Base-by-base conservation (phyloP, 768 basidiomycete genomes). In the Fistulinella prunicolor region DNA sequence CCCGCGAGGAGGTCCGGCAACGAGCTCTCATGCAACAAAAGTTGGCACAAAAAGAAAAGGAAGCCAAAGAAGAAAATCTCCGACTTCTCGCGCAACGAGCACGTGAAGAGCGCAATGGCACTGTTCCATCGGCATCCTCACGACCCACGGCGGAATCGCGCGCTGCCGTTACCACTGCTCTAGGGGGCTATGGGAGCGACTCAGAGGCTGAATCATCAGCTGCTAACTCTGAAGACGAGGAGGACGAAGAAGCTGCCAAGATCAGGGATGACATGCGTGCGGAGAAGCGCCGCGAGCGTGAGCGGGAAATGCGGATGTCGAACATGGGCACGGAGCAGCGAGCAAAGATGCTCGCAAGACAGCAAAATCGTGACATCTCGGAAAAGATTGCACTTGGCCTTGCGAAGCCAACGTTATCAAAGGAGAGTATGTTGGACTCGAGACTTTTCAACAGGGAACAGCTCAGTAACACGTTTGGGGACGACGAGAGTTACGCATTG, bases 321-420 rank as follows among this genome's bases (percentile, higher is more conserved):
- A 96, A 98, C 63, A 99, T 99, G 96, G 96, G 96, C 21, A 81
- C 86, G 23, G 96, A 98, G 69, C 91, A 94, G 63, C 80, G 96
- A 14, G 94, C 96, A 32, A 97, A 96, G 74, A 84, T 90, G 79
- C 75, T 98, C 50, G 94, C 95, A 19, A 83, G 89, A 46, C 92
- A 97, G 57, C 94, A 96, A 71, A 95, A 98, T 66, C 91, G 96
- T 61, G 96, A 98, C 68, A 98, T 99, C 39, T 99, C 96, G 2
- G 96, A 99, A 72, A 98, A 99, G 77, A 85, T 99, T 44, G 96
- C 96, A 4, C 82, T 99, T 26, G 96, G 96, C 32, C 82, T 99
- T 40, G 96, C 96, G 26, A 99, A 98, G 68, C 96, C 96, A 6
- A 94, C 94, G 1, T 62, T 89, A 51, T 92, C 93, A 30, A 99